phyloP scores from a whole-genome alignment of 2,329 filamentous ascomycete genomes.

The Dissoconium aciculare region DNA sequence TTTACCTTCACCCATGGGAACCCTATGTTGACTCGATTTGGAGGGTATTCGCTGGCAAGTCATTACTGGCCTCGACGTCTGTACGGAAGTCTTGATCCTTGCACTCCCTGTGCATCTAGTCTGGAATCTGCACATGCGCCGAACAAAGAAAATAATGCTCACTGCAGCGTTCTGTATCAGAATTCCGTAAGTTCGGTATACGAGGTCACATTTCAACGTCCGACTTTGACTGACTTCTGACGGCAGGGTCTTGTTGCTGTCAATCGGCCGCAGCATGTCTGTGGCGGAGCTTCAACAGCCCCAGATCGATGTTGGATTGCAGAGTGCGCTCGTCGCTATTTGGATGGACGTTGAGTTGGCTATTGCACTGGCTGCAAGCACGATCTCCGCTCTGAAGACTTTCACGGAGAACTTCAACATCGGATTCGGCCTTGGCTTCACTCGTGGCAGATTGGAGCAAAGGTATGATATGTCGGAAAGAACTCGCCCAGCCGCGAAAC shows the following conservation, averaged over 20 bases:
- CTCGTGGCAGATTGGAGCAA: conserved; percentile 17
- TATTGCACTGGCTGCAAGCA: conserved; percentile 29
- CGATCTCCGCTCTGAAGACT: conserved; percentile 28
- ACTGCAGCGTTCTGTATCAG: conserved; percentile 26
- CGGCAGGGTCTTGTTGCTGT: conserved; percentile 21
- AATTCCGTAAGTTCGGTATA: conserved; percentile 19
- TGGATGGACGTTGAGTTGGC: conserved; percentile 27
- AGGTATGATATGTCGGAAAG: conserved; percentile 18
- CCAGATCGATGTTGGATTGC: conserved; percentile 20
- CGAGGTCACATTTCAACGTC: not conserved
- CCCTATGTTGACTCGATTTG: conserved; percentile 3
- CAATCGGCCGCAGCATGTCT: conserved; percentile 24
- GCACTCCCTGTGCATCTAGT: conserved; percentile 22
- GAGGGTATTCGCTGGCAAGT: conserved; percentile 24
- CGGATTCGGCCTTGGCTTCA: conserved; percentile 24
- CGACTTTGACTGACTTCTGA: conserved; percentile 2
- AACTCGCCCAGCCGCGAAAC: conserved; percentile 2
- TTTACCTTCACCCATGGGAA: not conserved
- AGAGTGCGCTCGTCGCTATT: conserved; percentile 22
- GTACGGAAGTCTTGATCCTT: conserved; percentile 23
- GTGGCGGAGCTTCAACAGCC: conserved; percentile 16
- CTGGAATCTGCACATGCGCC: conserved; percentile 26
- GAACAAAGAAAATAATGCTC: conserved; percentile 22
- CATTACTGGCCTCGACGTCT: conserved; percentile 27
- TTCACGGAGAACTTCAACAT: conserved; percentile 30